Evolutionary conservation across 2,329 filamentous ascomycete species (phyloP).

Genomic region (Fusarium bactridioides): DNA sequence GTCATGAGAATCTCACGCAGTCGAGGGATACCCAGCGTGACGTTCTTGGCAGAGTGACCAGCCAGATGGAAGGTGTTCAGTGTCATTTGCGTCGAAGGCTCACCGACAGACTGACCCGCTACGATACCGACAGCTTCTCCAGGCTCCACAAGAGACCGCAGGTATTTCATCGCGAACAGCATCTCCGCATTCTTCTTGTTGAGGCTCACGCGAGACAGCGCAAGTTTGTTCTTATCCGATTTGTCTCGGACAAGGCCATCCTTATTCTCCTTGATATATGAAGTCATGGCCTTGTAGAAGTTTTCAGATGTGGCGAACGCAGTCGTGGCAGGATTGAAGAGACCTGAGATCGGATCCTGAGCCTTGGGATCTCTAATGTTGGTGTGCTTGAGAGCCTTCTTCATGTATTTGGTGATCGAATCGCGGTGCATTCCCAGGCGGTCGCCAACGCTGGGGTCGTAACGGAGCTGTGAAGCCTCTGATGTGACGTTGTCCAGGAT

Average conservation of each 20-base stretch:
- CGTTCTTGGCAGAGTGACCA: constrained; percentile 97
- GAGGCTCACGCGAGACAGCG: constrained; percentile 50
- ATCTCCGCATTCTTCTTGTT: constrained; percentile 80
- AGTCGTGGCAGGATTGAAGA: constrained; percentile 78
- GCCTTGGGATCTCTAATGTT: constrained; percentile 63
- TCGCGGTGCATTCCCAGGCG: constrained; percentile 61
- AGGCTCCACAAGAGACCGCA: constrained; percentile 89
- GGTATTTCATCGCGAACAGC: constrained; percentile 89
- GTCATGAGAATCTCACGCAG: constrained; percentile 99
- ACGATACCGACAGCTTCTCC: constrained; percentile 97
- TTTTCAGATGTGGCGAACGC: constrained; percentile 89
- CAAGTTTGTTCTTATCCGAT: constrained; percentile 45
- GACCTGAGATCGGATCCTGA: constrained; percentile 77
- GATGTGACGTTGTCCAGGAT: constrained; percentile 85
- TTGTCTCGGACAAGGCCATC: constrained; percentile 64
- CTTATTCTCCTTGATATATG: constrained; percentile 81
- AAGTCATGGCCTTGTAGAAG: constrained; percentile 76
- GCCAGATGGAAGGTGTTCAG: constrained; percentile 99
- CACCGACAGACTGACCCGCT: constrained; percentile 94
- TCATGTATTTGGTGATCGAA: constrained; percentile 78
- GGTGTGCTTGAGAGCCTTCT: constrained; percentile 78
- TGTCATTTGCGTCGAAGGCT: constrained; percentile 99
- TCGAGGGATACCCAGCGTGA: constrained; percentile 97
- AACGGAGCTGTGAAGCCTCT: constrained; percentile 78
- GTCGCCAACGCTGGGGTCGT: constrained; percentile 60